Base-by-base conservation (phyloP, 2,329 filamentous ascomycete species). In the Aspergillus ustus region DNA sequence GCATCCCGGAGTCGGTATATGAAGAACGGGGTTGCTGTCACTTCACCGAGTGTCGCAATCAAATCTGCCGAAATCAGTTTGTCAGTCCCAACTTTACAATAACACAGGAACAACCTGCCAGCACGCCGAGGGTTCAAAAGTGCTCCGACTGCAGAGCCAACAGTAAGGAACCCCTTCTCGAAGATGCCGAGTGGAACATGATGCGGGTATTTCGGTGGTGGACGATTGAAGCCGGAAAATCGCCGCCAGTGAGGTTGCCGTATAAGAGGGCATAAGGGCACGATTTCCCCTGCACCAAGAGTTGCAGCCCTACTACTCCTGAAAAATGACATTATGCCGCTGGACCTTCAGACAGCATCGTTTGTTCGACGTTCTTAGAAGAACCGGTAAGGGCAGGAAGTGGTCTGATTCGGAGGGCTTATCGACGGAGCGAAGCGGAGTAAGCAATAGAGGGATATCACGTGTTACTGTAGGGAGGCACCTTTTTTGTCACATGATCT, bases 1-100 rank as follows among this genome's bases (percentile, higher is more conserved):
- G 90, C 91, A 74, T 94, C 87, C 67, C 92, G 93, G 20, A 99
- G 91, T 60, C 92, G 91, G 78, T 91, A 87, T 78, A 97, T 93
- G 81, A 98, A 97, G 84, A 93, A 97, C 13, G 95, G 95, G 9
- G 93, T 92, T 22, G 93, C 92, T 3, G 95, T 98, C 29, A 93
- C 89, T 83, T 99, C 95, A 73, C 93, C 94, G n/a, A 96, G 87
- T 37, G 92, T 87, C 37, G 95, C 95, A 70, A 99, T 96, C 68
- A 99, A 88, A 81, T 99, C 95, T 92, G 71, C 19, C 34, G 19
- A 48, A 17, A 19, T 20, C 31, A 31, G 7, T 8, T 22, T 45
- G n/a, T 25, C 15, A 11, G n/a, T 15, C 52, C 25, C 4, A 8
- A 31, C 29, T 8, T 37, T 28, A 17, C 19, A 9, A 15, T 40